Percentiles rank a stretch among this genome's conserved stretches.
Evolutionary conservation across 768 basidiomycete genomes (phyloP).

Genomic region (Leucocoprinus birnbaumii): DNA sequence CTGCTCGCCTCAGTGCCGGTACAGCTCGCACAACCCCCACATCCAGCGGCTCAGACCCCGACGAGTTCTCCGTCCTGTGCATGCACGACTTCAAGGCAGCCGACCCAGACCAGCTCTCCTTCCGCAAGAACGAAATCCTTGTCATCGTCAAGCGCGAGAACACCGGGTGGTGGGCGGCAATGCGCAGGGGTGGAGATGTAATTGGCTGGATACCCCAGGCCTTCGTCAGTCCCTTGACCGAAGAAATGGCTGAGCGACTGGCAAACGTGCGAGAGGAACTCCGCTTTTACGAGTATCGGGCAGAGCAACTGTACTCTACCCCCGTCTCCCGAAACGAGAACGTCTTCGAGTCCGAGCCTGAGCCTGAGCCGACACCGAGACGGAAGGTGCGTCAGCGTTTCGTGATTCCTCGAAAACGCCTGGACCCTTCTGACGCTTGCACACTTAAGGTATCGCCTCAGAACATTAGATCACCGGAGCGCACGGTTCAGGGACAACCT

Average conservation of each 20-base stretch:
- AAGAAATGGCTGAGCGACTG: conserved; percentile 48
- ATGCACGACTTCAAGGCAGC: conserved; percentile 64
- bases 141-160: conserved; percentile 66
- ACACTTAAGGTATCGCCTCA: conserved; percentile 9
- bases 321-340: conserved; percentile 29
- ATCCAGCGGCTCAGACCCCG: conserved; percentile 24
- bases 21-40: conserved; percentile 25
- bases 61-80: conserved; percentile 56
- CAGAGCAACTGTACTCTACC: conserved; percentile 39
- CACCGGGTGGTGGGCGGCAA: conserved; percentile 83
- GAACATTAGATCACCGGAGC: conserved; percentile 5
- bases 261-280: conserved; percentile 40
- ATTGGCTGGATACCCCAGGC: conserved; percentile 79
- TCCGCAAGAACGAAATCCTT: conserved; percentile 65
- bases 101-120: conserved; percentile 60
- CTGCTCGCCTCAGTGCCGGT: conserved; percentile 23
- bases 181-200: conserved; percentile 44
- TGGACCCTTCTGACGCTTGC: neutral
- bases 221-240: conserved; percentile 56
- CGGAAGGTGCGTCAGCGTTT: neutral
- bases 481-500: conserved; percentile 3
- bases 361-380: conserved; percentile 11
- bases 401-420: neutral
- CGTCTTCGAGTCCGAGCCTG: conserved; percentile 23
- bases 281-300: conserved; percentile 44